These are phyloP conservation scores for Avena atlantica DNA, from an alignment of 176 grass and related monocot species.

Conservation along the genomic window DNA sequence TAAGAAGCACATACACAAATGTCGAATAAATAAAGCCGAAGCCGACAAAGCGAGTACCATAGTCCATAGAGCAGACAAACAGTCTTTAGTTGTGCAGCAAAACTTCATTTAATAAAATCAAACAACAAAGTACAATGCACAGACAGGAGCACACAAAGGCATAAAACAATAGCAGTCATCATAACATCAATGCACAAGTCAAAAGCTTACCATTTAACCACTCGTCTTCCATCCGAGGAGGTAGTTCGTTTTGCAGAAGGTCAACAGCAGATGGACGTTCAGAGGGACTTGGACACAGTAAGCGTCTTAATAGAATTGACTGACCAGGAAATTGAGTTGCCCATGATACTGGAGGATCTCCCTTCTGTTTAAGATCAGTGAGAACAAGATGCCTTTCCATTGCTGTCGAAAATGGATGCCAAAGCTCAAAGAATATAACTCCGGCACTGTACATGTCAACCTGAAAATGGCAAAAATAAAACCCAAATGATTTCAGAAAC, in stretches of 20 bases:
- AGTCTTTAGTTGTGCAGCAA: background rate
- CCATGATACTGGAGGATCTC: conserved; percentile 69
- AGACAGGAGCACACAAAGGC: background rate
- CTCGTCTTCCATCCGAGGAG: conserved; percentile 94
- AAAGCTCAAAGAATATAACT: conserved; percentile 98
- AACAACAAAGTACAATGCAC: conserved; percentile 17
- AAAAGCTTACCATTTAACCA: conserved; percentile 88
- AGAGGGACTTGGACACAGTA: conserved; percentile 78
- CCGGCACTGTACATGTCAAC: conserved; percentile 99
- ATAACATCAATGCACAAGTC: conserved; percentile 14
- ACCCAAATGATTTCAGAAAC: background rate
- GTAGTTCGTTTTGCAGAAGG: conserved; percentile 88
- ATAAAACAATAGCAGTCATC: conserved; percentile 2
- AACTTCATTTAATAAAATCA: conserved; percentile 26
- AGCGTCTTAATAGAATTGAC: conserved; percentile 61
- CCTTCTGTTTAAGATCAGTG: conserved; percentile 94
- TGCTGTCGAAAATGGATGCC: conserved; percentile 92
- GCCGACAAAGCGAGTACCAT: background rate
- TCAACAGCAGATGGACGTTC: conserved; percentile 90
- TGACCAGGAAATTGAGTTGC: conserved; percentile 66
- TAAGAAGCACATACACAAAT: background rate
- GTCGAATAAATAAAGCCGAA: conserved; percentile 26
- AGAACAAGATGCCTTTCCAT: conserved; percentile 97
- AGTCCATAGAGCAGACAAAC: conserved; percentile 27
- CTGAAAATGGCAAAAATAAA: conserved; percentile 51